Percentiles rank a stretch among this genome's conserved stretches.
Evolutionary conservation across 2,329 filamentous ascomycete genomes (phyloP).

Genomic region (Coniochaeta sp.): DNA sequence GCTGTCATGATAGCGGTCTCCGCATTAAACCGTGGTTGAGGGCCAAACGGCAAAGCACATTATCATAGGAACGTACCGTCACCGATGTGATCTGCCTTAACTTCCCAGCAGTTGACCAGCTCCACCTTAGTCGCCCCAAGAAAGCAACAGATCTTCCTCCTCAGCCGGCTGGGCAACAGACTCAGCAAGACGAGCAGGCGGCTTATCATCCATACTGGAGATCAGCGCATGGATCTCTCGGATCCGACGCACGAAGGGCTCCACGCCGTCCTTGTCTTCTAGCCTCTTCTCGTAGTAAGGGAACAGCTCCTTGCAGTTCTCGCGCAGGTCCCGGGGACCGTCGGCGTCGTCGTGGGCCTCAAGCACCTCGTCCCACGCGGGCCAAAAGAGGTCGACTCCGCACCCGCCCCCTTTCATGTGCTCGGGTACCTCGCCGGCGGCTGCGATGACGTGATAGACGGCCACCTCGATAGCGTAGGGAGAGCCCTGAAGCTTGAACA

Average conservation of each 20-base stretch:
- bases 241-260: neutral
- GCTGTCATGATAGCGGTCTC: too few relatives aligned
- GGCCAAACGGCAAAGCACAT: too few relatives aligned
- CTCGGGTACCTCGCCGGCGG: neutral
- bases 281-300: neutral
- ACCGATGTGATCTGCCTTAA: too few relatives aligned
- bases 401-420: neutral
- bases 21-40: too few relatives aligned
- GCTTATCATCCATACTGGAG: neutral
- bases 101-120: too few relatives aligned
- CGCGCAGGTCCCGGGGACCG: neutral
- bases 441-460: conserved; percentile 24
- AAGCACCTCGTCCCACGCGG: neutral
- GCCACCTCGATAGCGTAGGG: conserved; percentile 27
- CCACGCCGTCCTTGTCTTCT: neutral
- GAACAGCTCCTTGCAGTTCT: conserved; percentile 1
- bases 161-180: neutral
- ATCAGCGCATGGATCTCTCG: neutral
- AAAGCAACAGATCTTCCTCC: neutral
- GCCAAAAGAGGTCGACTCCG: neutral
- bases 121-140: too few relatives aligned
- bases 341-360: neutral
- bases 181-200: neutral
- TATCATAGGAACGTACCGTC: too few relatives aligned
- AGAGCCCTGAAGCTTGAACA: conserved; percentile 21